A percentile compares a stretch with the other conserved stretches of the same genome.
Conservation (phyloP, 192 early-diverging fungal genomes). For the Paraglomus brasilianum region DNA sequence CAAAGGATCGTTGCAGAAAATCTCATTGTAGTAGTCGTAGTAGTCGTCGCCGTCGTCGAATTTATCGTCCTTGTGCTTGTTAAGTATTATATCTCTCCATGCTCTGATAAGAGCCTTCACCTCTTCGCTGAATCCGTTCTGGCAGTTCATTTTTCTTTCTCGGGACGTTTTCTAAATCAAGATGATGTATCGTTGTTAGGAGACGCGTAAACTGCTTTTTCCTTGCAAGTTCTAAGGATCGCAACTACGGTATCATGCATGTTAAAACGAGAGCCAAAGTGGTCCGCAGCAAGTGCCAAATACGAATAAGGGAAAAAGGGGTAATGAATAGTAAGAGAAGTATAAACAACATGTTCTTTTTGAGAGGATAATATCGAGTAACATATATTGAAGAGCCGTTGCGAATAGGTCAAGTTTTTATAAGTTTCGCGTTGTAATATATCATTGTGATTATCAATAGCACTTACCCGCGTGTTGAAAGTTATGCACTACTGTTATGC, state of each 20-base stretch:
- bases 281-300: not conserved
- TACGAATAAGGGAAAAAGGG: not conserved
- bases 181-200: not conserved
- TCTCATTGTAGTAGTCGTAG: too few species aligned
- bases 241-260: not conserved
- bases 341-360: too few species aligned
- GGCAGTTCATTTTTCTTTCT: not conserved
- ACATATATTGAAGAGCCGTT: too few species aligned
- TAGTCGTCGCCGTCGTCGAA: too few species aligned
- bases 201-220: too few species aligned
- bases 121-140: not conserved
- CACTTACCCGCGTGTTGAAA: too few species aligned
- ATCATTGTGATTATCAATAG: too few species aligned
- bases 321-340: not conserved
- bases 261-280: conserved; percentile 10
- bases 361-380: too few species aligned
- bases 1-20: not conserved
- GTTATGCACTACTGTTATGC: too few species aligned
- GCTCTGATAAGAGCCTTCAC: not conserved
- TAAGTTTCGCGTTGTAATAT: too few species aligned
- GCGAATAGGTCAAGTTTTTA: too few species aligned
- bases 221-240: too few species aligned
- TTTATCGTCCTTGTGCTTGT: conserved; percentile 8
- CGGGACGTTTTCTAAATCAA: not conserved
- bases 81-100: not conserved